phyloP scores from a whole-genome alignment of 2,329 filamentous ascomycete genomes.

The Ceratocystis papillata region DNA sequence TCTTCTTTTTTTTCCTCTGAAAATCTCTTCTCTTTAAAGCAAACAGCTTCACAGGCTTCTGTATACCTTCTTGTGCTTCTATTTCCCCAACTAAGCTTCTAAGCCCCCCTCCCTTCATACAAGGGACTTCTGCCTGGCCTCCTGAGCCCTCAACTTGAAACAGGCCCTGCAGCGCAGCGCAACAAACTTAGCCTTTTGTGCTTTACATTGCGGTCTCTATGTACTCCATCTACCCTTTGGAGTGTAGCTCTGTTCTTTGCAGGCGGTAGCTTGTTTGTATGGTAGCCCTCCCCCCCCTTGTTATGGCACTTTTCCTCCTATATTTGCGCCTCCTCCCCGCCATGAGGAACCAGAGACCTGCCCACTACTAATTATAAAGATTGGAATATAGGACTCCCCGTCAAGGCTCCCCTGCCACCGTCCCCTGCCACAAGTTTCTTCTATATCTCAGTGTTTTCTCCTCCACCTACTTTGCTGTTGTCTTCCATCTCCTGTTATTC shows the following conservation, averaged over 20 bases:
- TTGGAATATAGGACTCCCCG: constrained; percentile 8
- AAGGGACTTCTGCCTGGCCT: background rate
- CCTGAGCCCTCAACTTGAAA: constrained; percentile 1
- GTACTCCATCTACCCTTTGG: background rate
- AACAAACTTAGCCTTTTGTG: background rate
- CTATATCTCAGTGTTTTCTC: constrained; percentile 13
- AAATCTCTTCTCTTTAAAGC: background rate
- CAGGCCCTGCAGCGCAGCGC: background rate
- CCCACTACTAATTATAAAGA: background rate
- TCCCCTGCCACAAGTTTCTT: constrained; percentile 12
- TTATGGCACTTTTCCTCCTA: background rate
- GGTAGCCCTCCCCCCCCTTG: background rate
- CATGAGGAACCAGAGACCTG: background rate
- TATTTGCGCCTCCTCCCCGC: background rate
- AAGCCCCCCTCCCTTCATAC: background rate
- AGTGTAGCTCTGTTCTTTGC: background rate
- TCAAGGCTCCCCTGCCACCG: background rate
- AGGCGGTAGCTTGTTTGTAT: background rate
- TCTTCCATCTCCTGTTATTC: background rate
- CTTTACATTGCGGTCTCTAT: background rate
- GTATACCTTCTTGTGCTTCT: background rate
- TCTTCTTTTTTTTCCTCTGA: background rate
- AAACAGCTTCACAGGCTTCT: background rate
- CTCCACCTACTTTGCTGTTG: background rate
- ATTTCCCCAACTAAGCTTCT: background rate